A percentile compares a stretch with the other conserved stretches of the same genome.
phyloP scores from a whole-genome alignment of 352 stramenopile genomes.

The Elongisporangium undulatum region DNA sequence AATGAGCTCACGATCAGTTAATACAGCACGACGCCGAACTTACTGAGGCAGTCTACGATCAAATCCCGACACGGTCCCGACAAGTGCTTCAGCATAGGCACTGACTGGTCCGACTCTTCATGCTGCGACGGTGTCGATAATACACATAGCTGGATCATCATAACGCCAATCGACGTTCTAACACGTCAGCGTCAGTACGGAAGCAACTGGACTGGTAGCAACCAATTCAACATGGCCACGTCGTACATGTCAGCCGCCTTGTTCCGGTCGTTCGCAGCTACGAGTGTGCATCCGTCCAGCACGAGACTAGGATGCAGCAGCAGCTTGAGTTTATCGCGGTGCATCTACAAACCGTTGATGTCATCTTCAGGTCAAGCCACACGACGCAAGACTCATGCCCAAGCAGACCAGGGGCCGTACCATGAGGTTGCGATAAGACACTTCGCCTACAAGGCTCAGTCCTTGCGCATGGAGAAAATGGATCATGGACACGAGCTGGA shows the following conservation, averaged over 20 bases:
- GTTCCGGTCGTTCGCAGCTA: slow-evolving; percentile 32
- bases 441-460: slow-evolving; percentile 44
- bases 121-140: slow-evolving; percentile 20
- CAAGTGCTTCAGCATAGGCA: slow-evolving; percentile 20
- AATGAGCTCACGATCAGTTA: slow-evolving; percentile 3
- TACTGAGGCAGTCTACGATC: slow-evolving; percentile 51
- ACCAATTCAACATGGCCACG: background rate
- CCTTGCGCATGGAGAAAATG: slow-evolving; percentile 56
- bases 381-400: background rate
- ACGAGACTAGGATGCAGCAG: slow-evolving; percentile 38
- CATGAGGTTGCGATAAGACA: slow-evolving; percentile 44
- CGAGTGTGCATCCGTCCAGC: slow-evolving; percentile 43
- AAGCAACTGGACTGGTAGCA: background rate
- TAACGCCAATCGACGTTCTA: slow-evolving; percentile 36
- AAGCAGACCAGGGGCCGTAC: slow-evolving; percentile 9
- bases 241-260: slow-evolving; percentile 40
- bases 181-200: background rate
- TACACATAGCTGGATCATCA: slow-evolving; percentile 61
- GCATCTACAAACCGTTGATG: slow-evolving; percentile 21
- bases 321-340: slow-evolving; percentile 28
- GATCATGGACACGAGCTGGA: slow-evolving; percentile 46
- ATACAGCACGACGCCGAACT: slow-evolving; percentile 4
- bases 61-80: slow-evolving; percentile 32
- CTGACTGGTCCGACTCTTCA: background rate
- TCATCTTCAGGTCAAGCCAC: background rate